These are phyloP conservation scores for Mycena chlorophos DNA, from an alignment of 768 basidiomycete genomes.

Conservation along the genomic window DNA sequence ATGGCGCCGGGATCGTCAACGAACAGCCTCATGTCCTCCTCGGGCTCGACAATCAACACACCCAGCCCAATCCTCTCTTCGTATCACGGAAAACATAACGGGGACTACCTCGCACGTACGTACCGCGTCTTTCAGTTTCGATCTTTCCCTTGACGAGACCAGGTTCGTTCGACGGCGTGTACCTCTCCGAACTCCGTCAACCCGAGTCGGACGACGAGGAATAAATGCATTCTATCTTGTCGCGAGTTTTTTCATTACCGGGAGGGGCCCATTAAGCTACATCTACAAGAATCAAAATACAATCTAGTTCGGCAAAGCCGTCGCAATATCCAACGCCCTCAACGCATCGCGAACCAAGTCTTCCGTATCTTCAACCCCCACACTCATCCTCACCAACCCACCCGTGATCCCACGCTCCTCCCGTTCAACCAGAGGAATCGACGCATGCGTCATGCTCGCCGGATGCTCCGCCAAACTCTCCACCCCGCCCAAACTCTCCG, in stretches of 20 bases:
- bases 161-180: constrained; percentile 47
- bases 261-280: background rate
- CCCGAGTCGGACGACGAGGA: constrained; percentile 25
- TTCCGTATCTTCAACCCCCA: constrained; percentile 85
- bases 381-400: constrained; percentile 74
- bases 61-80: constrained; percentile 46
- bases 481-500: constrained; percentile 89
- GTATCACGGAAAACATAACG: constrained; percentile 42
- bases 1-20: constrained; percentile 33
- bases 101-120: constrained; percentile 40
- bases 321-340: constrained; percentile 56
- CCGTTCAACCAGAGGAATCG: constrained; percentile 68
- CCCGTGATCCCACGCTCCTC: constrained; percentile 73
- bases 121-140: background rate
- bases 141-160: background rate
- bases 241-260: background rate
- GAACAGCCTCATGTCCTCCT: constrained; percentile 34
- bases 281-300: background rate
- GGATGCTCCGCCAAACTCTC: constrained; percentile 90
- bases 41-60: constrained; percentile 33
- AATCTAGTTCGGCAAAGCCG: constrained; percentile 2
- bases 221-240: background rate
- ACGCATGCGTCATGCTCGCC: constrained; percentile 85
- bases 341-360: constrained; percentile 77
- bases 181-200: constrained; percentile 29